Base-by-base conservation (phyloP, 2,329 filamentous ascomycete species). In the Fusarium tricinctum region DNA sequence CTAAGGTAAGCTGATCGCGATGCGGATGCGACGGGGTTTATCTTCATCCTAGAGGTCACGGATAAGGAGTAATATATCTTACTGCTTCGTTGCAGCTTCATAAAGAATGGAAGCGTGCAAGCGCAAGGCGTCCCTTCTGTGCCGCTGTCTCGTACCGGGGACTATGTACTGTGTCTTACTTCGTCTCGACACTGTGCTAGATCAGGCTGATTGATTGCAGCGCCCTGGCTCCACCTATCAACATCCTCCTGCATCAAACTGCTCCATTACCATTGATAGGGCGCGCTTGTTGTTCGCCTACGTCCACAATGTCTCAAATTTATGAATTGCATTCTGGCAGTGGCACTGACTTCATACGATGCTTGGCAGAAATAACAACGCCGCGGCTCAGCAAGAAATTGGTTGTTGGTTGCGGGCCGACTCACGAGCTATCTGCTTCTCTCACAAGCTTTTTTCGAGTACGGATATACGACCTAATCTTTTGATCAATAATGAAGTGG, bases 381-480 rank as follows among this genome's bases (percentile, higher is more conserved):
- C 51, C 66, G 48, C 43, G 60, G 50, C 59, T 63, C 58, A 42
- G 58, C 45, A 13, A 23, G 22, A 38, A 43, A 56, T 58, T 43
- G 54, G 38, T 46, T 56, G 42, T 33, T 66, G 60, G 32, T 71
- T 58, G 58, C 70, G 56, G 64, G 60, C 58, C 70, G 71, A 69
- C 68, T 28, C 23, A 64, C 61, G 45, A 59, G 13, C 14, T 13
- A 30, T 30, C 28, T 30, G 28, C 28, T 30, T 30, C 28, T 30
- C 28, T 26, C 17, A 23, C 40, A n/a, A 20, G 52, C 19, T 35
- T 32, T 47, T 14, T 23, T 28, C 35, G 23, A 42, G 42, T 30
- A 8, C 23, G 23, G 23, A 23, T 23, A 35, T 23, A 33, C 38
- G 19, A 20, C 28, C 47, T 64, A 45, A 19, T 46, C 49, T 9